Conservation (phyloP, 179 eudicot genomes). For the Corrigiola litoralis region DNA sequence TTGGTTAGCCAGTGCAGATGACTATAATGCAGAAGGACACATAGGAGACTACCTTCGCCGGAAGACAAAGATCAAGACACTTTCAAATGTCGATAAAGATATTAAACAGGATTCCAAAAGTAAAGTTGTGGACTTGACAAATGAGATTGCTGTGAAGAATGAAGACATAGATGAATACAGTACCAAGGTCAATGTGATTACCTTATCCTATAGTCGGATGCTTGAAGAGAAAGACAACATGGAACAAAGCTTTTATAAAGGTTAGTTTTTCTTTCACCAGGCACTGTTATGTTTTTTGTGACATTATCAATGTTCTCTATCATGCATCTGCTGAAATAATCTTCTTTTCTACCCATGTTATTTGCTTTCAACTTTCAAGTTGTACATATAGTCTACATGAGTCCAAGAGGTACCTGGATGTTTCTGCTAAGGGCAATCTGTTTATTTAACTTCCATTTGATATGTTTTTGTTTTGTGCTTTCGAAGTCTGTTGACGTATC, state of each 20-base stretch:
- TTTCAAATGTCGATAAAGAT: constrained; percentile 33
- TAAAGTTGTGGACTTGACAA: constrained; percentile 32
- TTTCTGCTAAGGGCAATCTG: too few relatives aligned
- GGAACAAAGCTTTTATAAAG: constrained; percentile 34
- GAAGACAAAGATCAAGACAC: constrained; percentile 39
- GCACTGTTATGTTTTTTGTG: too few relatives aligned
- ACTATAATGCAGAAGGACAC: constrained; percentile 33
- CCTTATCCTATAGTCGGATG: constrained; percentile 27
- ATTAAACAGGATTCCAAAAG: constrained; percentile 31
- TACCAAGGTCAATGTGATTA: constrained; percentile 31
- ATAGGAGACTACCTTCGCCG: constrained; percentile 47
- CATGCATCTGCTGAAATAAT: background rate
- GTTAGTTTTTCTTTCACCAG: constrained; percentile 28
- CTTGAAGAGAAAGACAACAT: constrained; percentile 41
- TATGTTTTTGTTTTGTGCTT: too few relatives aligned
- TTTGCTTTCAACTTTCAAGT: too few relatives aligned
- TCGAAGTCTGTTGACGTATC: too few relatives aligned
- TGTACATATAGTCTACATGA: too few relatives aligned
- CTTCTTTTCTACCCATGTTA: background rate
- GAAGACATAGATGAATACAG: constrained; percentile 33
- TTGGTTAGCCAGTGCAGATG: constrained; percentile 61
- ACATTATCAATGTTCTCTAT: background rate
- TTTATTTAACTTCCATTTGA: too few relatives aligned
- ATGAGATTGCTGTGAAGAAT: constrained; percentile 38
- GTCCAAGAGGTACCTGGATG: too few relatives aligned